A percentile compares a stretch with the other conserved stretches of the same genome.
Evolutionary conservation across 306 rosid genomes (phyloP).

Genomic region (Glycine latifolia): DNA sequence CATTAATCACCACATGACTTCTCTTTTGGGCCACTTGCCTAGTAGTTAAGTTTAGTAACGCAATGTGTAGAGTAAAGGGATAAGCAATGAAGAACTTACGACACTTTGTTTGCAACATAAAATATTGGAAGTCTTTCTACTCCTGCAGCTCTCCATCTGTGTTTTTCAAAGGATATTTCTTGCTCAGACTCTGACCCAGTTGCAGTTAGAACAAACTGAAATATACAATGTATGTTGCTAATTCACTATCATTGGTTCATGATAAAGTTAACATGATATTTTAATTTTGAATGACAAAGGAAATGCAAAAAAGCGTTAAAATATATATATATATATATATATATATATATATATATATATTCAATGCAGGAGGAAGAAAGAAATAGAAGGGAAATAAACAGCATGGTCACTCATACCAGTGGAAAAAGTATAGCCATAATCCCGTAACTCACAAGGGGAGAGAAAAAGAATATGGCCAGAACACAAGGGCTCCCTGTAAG

Average conservation of each 20-base stretch:
- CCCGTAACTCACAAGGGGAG: constrained; percentile 90
- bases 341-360: too few relatives aligned
- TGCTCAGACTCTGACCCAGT: constrained; percentile 77
- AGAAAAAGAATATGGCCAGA: constrained; percentile 78
- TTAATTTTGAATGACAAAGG: constrained; percentile 15
- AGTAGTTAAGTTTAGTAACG: constrained; percentile 29
- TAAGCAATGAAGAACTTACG: constrained; percentile 65
- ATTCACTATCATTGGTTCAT: constrained; percentile 17
- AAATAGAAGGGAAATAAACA: constrained; percentile 24
- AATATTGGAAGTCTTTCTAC: constrained; percentile 85
- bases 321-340: too few relatives aligned
- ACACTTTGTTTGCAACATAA: constrained; percentile 71
- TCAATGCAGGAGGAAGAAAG: constrained; percentile 34
- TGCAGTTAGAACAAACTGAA: constrained; percentile 94
- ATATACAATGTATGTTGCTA: constrained; percentile 17
- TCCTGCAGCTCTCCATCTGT: constrained; percentile 70
- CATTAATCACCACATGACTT: constrained; percentile 20
- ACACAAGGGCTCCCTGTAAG: constrained; percentile 94
- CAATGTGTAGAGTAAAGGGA: constrained; percentile 41
- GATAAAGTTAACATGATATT: constrained; percentile 31
- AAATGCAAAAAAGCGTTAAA: not conserved
- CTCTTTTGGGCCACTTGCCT: constrained; percentile 35
- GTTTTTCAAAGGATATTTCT: constrained; percentile 66
- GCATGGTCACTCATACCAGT: constrained; percentile 61
- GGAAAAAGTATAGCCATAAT: constrained; percentile 91